These are phyloP conservation scores for Logfia minima DNA, from an alignment of 129 eudicot species.

Conservation along the genomic window DNA sequence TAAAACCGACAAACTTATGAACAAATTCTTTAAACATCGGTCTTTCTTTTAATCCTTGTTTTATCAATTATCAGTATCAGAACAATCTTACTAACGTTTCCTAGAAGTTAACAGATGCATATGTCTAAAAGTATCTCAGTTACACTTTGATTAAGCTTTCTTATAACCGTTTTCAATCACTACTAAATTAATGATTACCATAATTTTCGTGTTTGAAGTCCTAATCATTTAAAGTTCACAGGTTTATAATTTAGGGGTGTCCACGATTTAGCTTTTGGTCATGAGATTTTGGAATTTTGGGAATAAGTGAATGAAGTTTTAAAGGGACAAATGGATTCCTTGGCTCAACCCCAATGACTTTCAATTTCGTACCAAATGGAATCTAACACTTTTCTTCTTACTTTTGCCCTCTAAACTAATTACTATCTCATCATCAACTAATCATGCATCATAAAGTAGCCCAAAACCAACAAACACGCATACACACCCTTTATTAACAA, in stretches of 20 bases:
- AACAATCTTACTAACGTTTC: too few species aligned
- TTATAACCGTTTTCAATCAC: too few species aligned
- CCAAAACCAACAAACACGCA: background rate
- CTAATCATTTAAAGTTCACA: background rate
- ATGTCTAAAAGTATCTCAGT: too few species aligned
- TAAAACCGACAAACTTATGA: background rate
- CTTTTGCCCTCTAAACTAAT: slow-evolving; percentile 22
- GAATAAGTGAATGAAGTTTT: slow-evolving; percentile 19
- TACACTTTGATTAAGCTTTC: background rate
- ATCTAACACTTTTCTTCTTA: slow-evolving; percentile 15
- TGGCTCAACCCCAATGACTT: slow-evolving; percentile 49
- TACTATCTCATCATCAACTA: slow-evolving; percentile 32
- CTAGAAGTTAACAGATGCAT: too few species aligned
- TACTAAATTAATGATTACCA: too few species aligned
- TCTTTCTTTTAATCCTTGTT: too few species aligned
- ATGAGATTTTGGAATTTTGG: slow-evolving; percentile 26
- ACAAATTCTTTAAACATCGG: background rate
- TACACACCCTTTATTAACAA: slow-evolving; percentile 1
- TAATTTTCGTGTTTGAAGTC: too few species aligned
- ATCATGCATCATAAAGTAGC: slow-evolving; percentile 29
- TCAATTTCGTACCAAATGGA: slow-evolving; percentile 28
- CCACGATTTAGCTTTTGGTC: too few species aligned
- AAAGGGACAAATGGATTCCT: slow-evolving; percentile 50
- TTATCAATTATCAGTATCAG: too few species aligned
- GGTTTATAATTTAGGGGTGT: too few species aligned